Conservation (phyloP, 2,329 filamentous ascomycete genomes). For the Botryotinia narcissicola region DNA sequence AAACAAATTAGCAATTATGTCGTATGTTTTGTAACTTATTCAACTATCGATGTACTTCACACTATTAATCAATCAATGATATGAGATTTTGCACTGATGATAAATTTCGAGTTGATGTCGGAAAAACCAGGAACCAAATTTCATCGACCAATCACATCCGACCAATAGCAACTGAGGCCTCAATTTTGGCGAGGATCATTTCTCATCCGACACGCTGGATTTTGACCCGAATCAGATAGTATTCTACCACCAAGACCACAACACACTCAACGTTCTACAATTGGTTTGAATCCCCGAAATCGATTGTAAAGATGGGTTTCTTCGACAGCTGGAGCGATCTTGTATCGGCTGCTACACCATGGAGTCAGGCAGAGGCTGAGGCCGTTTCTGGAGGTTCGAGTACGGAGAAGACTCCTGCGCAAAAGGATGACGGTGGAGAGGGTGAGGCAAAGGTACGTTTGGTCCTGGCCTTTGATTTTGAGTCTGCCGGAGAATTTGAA, state of each 20-base stretch:
- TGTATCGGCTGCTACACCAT: conserved; percentile 63
- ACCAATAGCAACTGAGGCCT: conserved; percentile 26
- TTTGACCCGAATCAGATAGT: conserved; percentile 15
- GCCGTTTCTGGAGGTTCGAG: conserved; percentile 39
- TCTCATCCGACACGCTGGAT: conserved; percentile 22
- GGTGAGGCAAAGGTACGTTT: conserved; percentile 34
- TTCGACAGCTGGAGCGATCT: conserved; percentile 64
- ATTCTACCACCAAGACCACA: conserved; percentile 15
- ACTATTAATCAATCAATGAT: background rate
- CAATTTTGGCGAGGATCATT: conserved; percentile 22
- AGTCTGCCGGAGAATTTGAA: background rate
- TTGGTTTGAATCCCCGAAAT: conserved; percentile 22
- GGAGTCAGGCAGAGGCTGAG: conserved; percentile 63
- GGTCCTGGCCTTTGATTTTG: background rate
- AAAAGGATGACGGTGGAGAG: conserved; percentile 49
- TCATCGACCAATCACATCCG: conserved; percentile 33
- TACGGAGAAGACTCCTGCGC: conserved; percentile 45
- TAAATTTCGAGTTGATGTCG: conserved; percentile 18
- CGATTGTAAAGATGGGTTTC: conserved; percentile 55
- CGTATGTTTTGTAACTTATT: background rate
- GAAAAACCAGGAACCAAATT: conserved; percentile 22
- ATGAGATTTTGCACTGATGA: conserved; percentile 1
- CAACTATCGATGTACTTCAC: background rate
- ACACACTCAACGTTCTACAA: conserved; percentile 21
- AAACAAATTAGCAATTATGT: background rate